Percentiles rank a stretch among this genome's conserved stretches.
phyloP scores from a whole-genome alignment of 495 filamentous ascomycete species.

The Terfezia boudieri region DNA sequence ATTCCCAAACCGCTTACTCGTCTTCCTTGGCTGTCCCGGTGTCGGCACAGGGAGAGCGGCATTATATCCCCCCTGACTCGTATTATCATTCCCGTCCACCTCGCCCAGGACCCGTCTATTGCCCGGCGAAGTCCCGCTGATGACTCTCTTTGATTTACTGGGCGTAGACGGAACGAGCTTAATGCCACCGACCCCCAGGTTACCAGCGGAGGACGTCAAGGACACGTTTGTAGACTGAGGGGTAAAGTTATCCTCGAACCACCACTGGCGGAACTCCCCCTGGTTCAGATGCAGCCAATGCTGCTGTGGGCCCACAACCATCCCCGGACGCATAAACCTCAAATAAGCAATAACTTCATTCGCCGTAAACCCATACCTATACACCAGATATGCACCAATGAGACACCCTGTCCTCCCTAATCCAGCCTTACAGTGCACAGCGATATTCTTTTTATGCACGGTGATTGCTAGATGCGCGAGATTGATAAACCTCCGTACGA shows the following conservation, averaged over 20 bases:
- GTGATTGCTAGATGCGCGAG: constrained; percentile 88
- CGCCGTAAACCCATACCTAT: constrained; percentile 92
- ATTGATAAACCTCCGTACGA: constrained; percentile 81
- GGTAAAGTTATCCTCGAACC: constrained; percentile 73
- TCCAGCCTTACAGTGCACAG: constrained; percentile 95
- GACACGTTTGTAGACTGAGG: constrained; percentile 18
- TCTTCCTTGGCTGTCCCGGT: constrained; percentile 86
- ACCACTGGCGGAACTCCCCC: constrained; percentile 91
- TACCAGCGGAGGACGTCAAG: constrained; percentile 21
- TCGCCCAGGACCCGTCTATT: constrained; percentile 66
- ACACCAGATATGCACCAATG: constrained; percentile 94
- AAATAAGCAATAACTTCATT: constrained; percentile 98
- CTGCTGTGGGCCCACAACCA: constrained; percentile 98
- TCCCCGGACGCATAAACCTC: constrained; percentile 97
- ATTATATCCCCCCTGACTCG: constrained; percentile 36
- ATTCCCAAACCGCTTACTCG: constrained; percentile 22
- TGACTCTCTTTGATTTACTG: constrained; percentile 37
- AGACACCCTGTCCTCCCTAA: constrained; percentile 90
- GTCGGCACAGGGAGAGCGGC: constrained; percentile 87
- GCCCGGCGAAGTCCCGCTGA: constrained; percentile 49
- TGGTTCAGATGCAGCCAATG: constrained; percentile 99
- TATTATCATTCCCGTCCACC: constrained; percentile 54
- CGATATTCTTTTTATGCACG: constrained; percentile 64
- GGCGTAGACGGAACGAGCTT: constrained; percentile 42
- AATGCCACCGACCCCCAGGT: constrained; percentile 8